Base-by-base conservation (phyloP, 208 protist genomes). In the Tritrichomonas musculus region DNA sequence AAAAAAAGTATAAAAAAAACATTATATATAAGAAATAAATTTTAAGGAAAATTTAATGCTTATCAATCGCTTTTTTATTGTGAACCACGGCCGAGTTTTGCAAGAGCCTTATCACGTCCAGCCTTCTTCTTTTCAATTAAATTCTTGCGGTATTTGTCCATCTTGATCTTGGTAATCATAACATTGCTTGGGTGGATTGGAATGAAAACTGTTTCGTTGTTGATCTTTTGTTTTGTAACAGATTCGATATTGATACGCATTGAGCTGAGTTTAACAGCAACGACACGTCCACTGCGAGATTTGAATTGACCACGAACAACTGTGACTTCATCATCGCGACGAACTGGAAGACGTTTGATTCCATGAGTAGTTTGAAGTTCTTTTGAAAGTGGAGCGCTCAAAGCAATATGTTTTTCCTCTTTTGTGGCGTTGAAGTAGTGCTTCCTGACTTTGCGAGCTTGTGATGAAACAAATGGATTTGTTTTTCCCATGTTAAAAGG, bases 81-180 rank as follows among this genome's bases (percentile, higher is more conserved):
- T n/a, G n/a, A n/a, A n/a, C n/a, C n/a, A n/a, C n/a, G 73, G 73
- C 73, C 73, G 50, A 82, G 73, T 36, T 82, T 82, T 47, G 33
- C 41, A 50, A 82, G 73, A 20, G 41, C 41, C 41, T 82, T 82
- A 20, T 82, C 73, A 30, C 73, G 73, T 20, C 41, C 41, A 50
- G 33, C 41, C 25, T 41, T 33, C 14, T 36, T 25, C n/a, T 36
- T 25, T 57, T 97, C 97, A 65, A 99, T 96, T 94, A 99, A 97
- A 44, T 95, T 95, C 96, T 99, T 98, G 95, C 99, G 97, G 96
- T 99, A 96, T 95, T 98, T 97, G 96, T 98, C 98, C 66, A 99
- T 95, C 96, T 99, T 98, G 94, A 99, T 96, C 96, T 99, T 99
- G 94, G 97, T 99, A 96, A 99, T 98, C 95, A 99, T 96, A 88